phyloP scores from a whole-genome alignment of 768 basidiomycete genomes.

The Mycena galericulata region DNA sequence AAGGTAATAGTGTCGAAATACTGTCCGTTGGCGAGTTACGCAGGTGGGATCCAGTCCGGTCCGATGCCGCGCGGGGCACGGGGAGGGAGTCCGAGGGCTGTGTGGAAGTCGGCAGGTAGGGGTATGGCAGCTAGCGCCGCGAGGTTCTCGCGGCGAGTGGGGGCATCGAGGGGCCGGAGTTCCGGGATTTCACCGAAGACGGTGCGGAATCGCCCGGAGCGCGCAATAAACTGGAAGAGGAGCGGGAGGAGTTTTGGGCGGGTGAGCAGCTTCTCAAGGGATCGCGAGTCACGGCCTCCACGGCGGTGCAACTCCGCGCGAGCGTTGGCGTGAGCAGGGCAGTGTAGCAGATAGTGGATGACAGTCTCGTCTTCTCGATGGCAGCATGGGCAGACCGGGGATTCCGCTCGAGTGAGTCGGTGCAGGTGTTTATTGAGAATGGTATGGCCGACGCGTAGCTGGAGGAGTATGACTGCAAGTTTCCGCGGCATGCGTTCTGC shows the following conservation, averaged over 20 bases:
- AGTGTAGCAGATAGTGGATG: no score
- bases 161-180: neutral
- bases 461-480: slow-evolving; percentile 32
- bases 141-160: neutral
- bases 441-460: slow-evolving; percentile 35
- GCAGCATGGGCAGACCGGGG: no score
- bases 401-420: slow-evolving; percentile 34
- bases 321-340: slow-evolving; percentile 28
- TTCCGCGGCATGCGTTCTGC: no score
- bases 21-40: no score
- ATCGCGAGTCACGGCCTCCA: neutral
- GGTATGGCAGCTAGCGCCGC: no score
- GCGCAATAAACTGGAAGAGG: slow-evolving; percentile 1
- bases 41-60: no score
- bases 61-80: no score
- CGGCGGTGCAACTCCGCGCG: neutral
- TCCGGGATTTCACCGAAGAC: slow-evolving; percentile 41
- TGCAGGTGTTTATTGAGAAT: slow-evolving; percentile 37
- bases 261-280: no score
- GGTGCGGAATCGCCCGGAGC: slow-evolving; percentile 32
- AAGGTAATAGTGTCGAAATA: no score
- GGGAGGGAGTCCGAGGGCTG: no score
- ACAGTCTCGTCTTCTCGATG: no score
- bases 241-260: neutral
- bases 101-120: no score